phyloP scores from a whole-genome alignment of 2,329 filamentous ascomycete species.

The Triangularia setosa region DNA sequence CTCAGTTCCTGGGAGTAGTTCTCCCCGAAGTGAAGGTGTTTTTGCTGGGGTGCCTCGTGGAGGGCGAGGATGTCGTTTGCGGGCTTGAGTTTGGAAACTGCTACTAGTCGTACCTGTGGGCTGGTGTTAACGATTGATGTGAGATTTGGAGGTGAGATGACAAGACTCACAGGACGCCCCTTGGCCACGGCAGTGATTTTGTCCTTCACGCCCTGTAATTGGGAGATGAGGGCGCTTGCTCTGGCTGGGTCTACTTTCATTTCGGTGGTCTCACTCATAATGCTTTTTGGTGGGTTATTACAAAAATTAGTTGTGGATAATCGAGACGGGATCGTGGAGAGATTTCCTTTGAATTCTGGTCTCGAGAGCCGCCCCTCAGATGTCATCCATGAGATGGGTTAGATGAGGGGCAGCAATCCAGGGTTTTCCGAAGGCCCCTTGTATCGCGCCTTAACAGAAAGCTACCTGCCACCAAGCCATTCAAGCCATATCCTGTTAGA shows the following conservation, averaged over 20 bases:
- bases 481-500: background rate
- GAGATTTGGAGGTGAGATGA: background rate
- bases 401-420: background rate
- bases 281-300: conserved; percentile 2
- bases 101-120: conserved; percentile 73
- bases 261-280: conserved; percentile 43
- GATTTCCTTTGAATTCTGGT: too few relatives aligned
- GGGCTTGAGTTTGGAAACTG: conserved; percentile 95
- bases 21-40: conserved; percentile 83
- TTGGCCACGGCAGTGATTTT: conserved; percentile 52
- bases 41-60: conserved; percentile 52
- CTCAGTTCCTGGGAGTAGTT: conserved; percentile 91
- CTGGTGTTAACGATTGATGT: conserved; percentile 3
- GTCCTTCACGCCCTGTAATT: conserved; percentile 57
- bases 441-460: background rate
- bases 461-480: background rate
- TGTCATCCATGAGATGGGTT: background rate
- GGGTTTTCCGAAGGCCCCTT: background rate
- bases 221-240: conserved; percentile 58
- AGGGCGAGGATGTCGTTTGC: conserved; percentile 85
- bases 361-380: background rate
- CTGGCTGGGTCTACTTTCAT: conserved; percentile 62
- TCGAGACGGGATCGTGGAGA: too few relatives aligned
- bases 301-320: too few relatives aligned
- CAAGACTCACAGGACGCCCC: conserved; percentile 49